Base-by-base conservation (phyloP, 2,329 filamentous ascomycete genomes). In the Penicillium nordicum region DNA sequence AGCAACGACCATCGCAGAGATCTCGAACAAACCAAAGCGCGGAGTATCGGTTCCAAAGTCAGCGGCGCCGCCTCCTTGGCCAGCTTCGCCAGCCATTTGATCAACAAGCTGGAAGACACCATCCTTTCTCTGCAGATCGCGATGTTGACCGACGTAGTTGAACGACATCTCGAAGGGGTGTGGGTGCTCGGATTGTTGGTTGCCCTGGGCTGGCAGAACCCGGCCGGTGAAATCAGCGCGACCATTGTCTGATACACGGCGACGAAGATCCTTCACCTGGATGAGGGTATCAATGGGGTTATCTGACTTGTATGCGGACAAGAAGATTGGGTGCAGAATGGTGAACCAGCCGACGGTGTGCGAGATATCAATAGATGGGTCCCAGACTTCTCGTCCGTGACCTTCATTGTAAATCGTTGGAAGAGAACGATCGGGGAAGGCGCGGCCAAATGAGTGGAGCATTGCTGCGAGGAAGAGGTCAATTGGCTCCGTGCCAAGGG, bases 321-420 rank as follows among this genome's bases (percentile, higher is more conserved):
- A 68, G 27, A 72, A 72, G 4, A 80, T 72, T 0, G 79, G 79
- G 49, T 77, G 78, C 8, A 81, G 63, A 23, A 77, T 78, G 0
- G 79, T 81, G 57, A 81, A 82, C 79, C 79, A 82, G 7, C 79
- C 79, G 2, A 81, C 72, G 1, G 79, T 81, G 6, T 77, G 72
- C 3, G 78, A 79, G 5, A 81, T 72, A 46, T 81, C 79, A 46
- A 81, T 75, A 2, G 70, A 71, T 0, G 70, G 47, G 48, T 79
- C 72, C 71, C 78, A 80, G 0, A 74, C 68, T 61, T 80, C 78
- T 38, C 79, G 69, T 8, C 79, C 79, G 45, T 81, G 79, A 0
- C 78, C 77, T 64, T 81, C 79, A 27, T 79, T 80, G 60, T 76
- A 77, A 42, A 81, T 74, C 0, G 74, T 72, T 4, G 78, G 73